These are phyloP conservation scores for Quercus tomentella DNA, from an alignment of 331 rosid genomes.

Conservation along the genomic window DNA sequence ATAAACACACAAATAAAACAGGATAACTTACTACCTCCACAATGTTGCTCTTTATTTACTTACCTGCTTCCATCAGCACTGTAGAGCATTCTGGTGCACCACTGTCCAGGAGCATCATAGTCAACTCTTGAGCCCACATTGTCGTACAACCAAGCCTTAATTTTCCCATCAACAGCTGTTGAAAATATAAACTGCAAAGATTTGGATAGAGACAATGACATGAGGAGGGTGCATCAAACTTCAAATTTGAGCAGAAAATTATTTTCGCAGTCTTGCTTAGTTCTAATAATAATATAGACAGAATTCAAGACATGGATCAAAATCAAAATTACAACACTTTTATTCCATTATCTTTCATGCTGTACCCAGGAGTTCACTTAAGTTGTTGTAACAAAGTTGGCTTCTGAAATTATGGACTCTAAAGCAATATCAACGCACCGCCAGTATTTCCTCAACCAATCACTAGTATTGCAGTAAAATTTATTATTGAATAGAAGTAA, in stretches of 20 bases:
- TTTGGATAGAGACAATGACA: not conserved
- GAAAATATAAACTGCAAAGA: constrained; percentile 80
- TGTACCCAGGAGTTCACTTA: not conserved
- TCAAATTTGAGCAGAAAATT: not conserved
- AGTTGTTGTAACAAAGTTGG: not conserved
- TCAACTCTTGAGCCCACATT: constrained; percentile 82
- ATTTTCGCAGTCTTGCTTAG: not conserved
- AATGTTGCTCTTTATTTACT: constrained; percentile 8
- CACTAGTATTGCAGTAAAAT: not conserved
- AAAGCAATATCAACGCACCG: not conserved
- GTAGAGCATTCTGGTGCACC: constrained; percentile 84
- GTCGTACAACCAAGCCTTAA: constrained; percentile 88
- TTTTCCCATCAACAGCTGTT: constrained; percentile 85
- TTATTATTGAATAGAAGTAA: not conserved
- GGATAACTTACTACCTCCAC: not conserved
- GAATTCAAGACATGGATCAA: constrained; percentile 4
- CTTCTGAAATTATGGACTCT: not conserved
- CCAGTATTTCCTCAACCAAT: not conserved
- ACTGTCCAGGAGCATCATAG: constrained; percentile 87
- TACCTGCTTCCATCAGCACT: constrained; percentile 88
- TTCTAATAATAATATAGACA: not conserved
- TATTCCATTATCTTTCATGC: not conserved
- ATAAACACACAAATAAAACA: not conserved
- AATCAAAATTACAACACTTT: not conserved
- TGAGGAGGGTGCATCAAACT: constrained; percentile 1